Evolutionary conservation across 768 basidiomycete genomes (phyloP).

Genomic region (Russula dissimulans): DNA sequence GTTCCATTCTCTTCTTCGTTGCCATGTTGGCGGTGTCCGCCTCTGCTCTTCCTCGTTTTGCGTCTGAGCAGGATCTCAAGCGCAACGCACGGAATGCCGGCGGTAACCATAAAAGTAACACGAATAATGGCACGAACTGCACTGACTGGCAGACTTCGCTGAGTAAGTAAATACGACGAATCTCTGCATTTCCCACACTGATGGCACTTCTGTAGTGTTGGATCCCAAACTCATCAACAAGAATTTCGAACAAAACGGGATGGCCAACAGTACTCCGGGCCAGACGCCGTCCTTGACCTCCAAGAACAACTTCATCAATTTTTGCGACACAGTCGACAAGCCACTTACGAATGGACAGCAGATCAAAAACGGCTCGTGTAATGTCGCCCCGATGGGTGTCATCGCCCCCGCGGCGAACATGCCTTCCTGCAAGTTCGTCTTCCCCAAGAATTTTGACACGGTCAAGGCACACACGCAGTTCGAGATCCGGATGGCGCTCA

Average conservation of each 20-base stretch:
- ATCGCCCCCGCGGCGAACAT: conserved; percentile 37
- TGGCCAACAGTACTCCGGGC: conserved; percentile 29
- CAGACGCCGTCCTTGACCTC: conserved; percentile 46
- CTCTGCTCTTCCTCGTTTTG: conserved; percentile 14
- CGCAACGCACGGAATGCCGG: background rate
- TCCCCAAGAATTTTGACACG: conserved; percentile 32
- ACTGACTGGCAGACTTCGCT: conserved; percentile 8
- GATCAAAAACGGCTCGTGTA: conserved; percentile 31
- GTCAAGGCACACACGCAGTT: conserved; percentile 36
- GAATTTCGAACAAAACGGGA: conserved; percentile 44
- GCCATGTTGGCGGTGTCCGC: conserved; percentile 26
- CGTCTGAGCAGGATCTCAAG: background rate
- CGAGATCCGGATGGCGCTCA: conserved; percentile 32
- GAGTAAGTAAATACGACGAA: background rate
- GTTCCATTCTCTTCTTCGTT: conserved; percentile 3
- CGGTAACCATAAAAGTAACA: background rate
- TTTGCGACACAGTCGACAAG: conserved; percentile 31
- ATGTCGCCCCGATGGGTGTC: conserved; percentile 32
- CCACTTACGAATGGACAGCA: conserved; percentile 40
- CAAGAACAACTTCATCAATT: conserved; percentile 61
- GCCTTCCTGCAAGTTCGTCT: conserved; percentile 40
- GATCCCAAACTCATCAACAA: conserved; percentile 37
- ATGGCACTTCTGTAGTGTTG: conserved; percentile 23
- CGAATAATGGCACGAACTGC: background rate
- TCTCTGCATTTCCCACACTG: background rate